Evolutionary conservation across 257 asterid species (phyloP).

Genomic region (Eustoma russellianum): DNA sequence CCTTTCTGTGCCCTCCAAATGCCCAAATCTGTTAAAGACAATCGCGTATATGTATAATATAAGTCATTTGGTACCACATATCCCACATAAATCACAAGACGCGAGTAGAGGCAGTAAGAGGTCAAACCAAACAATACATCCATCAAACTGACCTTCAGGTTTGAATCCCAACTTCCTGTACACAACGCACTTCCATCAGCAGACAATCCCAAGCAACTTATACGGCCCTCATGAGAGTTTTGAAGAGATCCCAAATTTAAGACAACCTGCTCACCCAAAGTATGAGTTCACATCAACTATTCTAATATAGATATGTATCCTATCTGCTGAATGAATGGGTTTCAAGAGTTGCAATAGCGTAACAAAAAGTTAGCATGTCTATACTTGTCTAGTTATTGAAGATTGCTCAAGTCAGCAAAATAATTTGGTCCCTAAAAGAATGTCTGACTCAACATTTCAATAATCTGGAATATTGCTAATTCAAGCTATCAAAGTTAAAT

Average conservation of each 20-base stretch:
- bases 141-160: constrained; percentile 75
- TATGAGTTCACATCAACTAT: background rate
- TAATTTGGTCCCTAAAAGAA: too few relatives aligned
- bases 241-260: constrained; percentile 84
- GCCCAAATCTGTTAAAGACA: constrained; percentile 79
- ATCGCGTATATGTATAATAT: too few relatives aligned
- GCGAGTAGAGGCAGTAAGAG: background rate
- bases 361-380: too few relatives aligned
- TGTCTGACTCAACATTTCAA: too few relatives aligned
- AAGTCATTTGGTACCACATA: too few relatives aligned
- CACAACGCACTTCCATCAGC: constrained; percentile 98
- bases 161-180: constrained; percentile 95
- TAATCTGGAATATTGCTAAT: too few relatives aligned
- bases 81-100: background rate
- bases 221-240: constrained; percentile 71
- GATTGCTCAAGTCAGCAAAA: too few relatives aligned
- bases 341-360: background rate
- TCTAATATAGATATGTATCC: background rate
- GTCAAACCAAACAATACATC: too few relatives aligned
- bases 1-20: constrained; percentile 87
- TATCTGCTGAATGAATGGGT: background rate
- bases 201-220: constrained; percentile 84
- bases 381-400: background rate
- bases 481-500: too few relatives aligned
- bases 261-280: constrained; percentile 40